Evolutionary conservation across 2,329 filamentous ascomycete genomes (phyloP), one percentile per base, ranked within the genome.

Genomic region (Penicillium sp.): DNA sequence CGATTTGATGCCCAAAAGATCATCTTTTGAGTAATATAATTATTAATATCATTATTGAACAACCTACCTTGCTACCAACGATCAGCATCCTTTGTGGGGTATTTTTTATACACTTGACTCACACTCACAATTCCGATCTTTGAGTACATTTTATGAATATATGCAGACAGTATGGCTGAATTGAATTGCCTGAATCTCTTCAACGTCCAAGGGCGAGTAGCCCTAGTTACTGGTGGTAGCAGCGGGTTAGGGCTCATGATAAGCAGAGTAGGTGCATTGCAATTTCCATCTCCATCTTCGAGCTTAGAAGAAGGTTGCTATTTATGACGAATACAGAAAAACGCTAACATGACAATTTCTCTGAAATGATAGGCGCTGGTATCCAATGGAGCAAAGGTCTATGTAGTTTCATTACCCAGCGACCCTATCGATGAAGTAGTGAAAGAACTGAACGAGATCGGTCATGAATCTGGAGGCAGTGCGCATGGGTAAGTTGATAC

Each of bases 211-310:
- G 76, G 73, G 20, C 66, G 74, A 28, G 70, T 78, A 5, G 77
- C 77, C 8, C 64, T 78, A 12, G 72, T 79, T 1, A 79, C 77
- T 1, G 76, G 75, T 11, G 69, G 69, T 8, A 75, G 71, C 47
- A 79, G 76, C 61, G 77, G 77, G 1, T 65, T 79, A 12, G 77
- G 77, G 1, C 66, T 76, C 28, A 79, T 79, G 77, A 79, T 79
- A 43, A 67, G 70, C 47, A 75, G 72, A 60, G 77, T 75, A 62
- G 55, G 53, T 26, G 40, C 20, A 47, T 5, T 24, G 20, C 3
- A 24, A 8, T 28, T 28, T 8, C 8, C 24, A 23, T 24, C 14
- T 46, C 43, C 14, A 6, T 30, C 46, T 7, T 26, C 21, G 11
- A 6, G 26, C 21, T 9, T 6, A 14, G 16, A 30, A n/a, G 14